A percentile compares a stretch with the other conserved stretches of the same genome.
Conservation (phyloP, 768 basidiomycete species). For the Phlebiopsis flavidoalba region DNA sequence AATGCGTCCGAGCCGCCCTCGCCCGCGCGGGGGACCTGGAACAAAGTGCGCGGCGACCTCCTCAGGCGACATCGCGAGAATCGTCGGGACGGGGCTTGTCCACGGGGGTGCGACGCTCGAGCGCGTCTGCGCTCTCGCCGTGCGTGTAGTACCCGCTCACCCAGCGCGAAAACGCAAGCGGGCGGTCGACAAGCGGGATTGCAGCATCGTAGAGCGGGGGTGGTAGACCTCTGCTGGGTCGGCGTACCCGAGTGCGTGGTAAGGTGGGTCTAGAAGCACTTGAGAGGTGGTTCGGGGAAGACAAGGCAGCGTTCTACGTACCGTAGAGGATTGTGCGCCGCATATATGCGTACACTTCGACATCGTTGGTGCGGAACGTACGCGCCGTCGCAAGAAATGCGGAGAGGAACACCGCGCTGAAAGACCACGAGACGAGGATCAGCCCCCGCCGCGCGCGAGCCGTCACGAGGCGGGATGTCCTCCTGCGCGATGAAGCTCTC, state of each 20-base stretch:
- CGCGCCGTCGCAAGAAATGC: slow-evolving; percentile 1
- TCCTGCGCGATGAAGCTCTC: neutral
- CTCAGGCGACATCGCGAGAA: slow-evolving; percentile 10
- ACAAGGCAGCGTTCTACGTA: neutral
- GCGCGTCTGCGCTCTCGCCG: neutral
- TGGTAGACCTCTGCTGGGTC: slow-evolving; percentile 2
- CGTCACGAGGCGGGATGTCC: neutral
- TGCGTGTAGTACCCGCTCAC: slow-evolving; percentile 11
- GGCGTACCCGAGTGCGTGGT: slow-evolving; percentile 4
- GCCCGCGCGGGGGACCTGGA: neutral
- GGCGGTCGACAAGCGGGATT: neutral
- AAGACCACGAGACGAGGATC: slow-evolving; percentile 3
- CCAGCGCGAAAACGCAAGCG: neutral
- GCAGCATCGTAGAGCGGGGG: slow-evolving; percentile 1
- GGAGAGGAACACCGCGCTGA: neutral
- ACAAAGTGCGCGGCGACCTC: slow-evolving; percentile 4
- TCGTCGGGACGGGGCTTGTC: slow-evolving; percentile 8
- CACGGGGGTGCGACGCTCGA: slow-evolving; percentile 9
- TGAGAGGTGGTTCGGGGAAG: neutral
- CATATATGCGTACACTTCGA: neutral
- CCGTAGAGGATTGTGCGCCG: slow-evolving; percentile 4
- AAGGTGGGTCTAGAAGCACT: slow-evolving; percentile 1
- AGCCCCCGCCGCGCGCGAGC: slow-evolving; percentile 24
- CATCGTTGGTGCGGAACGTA: neutral
- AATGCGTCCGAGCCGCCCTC: slow-evolving; percentile 14